Evolutionary conservation across 176 grass and related monocot species (phyloP), one percentile per base, ranked within the genome.

Genomic region (Pontederia crassipes): DNA sequence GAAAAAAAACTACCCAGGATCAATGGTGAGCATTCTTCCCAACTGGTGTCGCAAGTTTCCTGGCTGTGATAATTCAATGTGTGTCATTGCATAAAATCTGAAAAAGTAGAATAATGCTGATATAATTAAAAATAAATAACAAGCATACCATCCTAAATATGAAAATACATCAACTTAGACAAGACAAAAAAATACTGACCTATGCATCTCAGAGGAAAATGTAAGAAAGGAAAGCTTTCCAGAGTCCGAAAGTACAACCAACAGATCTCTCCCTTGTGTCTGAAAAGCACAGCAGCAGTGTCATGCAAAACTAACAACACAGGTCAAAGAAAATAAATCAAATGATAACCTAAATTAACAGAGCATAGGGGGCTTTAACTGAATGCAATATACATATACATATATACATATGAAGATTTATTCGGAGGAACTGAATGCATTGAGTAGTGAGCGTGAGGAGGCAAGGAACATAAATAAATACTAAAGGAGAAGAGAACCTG

Each of bases 211-310:
- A 69, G 76, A 81, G 66, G 76, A 91, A 55, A 92, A 92, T 59
- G 83, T 82, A 72, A 97, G 87, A 74, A 98, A 67, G 71, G 93
- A 92, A 61, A 98, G 84, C 67, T 98, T 92, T 72, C 93, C 93
- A 52, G 93, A 98, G 82, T 98, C 93, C 11, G 93, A 98, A 74
- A 98, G 81, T 18, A 86, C 71, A 81, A 88, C 84, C 45, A 98
- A 69, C 58, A 98, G 65, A 82, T 98, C 93, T 78, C 85, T 98
- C 69, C 66, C 71, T 67, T 88, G 73, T 54, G 68, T 78, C 93
- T 98, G 79, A 63, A 82, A 82, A 72, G 67, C 9, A 73, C 28
- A 46, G 17, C 72, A 58, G 26, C 51, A 64, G 24, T 55, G 59
- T 80, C 32, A 58, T 54, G 20, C 11, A 58, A 24, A 60, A 55